These are phyloP conservation scores for Deinandra increscens DNA, from an alignment of 129 eudicot genomes.

Conservation along the genomic window DNA sequence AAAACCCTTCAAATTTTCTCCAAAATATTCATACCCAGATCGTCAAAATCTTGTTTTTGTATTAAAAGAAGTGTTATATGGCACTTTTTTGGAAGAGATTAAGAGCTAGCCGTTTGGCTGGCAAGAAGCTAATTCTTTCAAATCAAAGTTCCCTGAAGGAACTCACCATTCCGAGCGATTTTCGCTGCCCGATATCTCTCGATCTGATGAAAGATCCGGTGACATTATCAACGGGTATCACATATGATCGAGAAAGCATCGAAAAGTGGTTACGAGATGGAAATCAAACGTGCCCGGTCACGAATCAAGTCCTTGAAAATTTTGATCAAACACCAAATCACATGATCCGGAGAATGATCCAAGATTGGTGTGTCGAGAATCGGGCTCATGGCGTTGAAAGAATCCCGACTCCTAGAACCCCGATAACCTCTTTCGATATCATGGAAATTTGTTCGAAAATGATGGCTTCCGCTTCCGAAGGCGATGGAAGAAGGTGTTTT, in stretches of 20 bases:
- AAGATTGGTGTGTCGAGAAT: constrained; percentile 88
- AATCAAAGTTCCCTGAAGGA: constrained; percentile 50
- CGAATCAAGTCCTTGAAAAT: constrained; percentile 48
- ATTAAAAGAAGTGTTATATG: constrained; percentile 34
- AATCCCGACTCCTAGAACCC: constrained; percentile 82
- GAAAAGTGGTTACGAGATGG: constrained; percentile 81
- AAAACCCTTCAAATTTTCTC: constrained; percentile 18
- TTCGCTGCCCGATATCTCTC: constrained; percentile 86
- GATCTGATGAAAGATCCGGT: constrained; percentile 98
- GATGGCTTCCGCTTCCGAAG: constrained; percentile 12
- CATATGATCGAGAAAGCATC: constrained; percentile 87
- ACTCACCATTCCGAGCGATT: constrained; percentile 67
- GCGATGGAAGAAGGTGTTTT: constrained; percentile 40
- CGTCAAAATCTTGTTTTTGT: constrained; percentile 8
- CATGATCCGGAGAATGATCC: constrained; percentile 74
- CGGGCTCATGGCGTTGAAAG: constrained; percentile 64
- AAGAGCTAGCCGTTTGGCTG: constrained; percentile 36
- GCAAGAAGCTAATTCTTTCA: constrained; percentile 22
- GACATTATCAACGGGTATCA: constrained; percentile 80
- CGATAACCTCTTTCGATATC: constrained; percentile 49
- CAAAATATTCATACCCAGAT: constrained; percentile 24
- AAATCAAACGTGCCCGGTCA: constrained; percentile 72
- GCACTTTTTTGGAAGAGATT: constrained; percentile 59
- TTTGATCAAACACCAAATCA: constrained; percentile 73
- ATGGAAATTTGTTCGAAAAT: constrained; percentile 43